phyloP scores from a whole-genome alignment of 2,329 filamentous ascomycete genomes.

The Paracoccidioides brasiliensis region DNA sequence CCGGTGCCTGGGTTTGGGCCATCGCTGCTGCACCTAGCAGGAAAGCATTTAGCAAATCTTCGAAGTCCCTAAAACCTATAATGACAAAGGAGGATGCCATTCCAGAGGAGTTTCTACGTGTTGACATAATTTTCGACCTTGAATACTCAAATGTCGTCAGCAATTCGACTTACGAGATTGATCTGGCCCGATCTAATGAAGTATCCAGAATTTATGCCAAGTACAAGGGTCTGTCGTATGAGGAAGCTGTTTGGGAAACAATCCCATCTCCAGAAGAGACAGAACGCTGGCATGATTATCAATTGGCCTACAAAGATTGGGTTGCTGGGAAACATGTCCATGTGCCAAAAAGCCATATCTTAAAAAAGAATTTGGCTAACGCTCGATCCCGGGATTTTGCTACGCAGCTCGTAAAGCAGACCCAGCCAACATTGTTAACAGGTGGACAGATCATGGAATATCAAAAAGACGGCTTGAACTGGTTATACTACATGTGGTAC shows the following conservation, averaged over 20 bases:
- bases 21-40: constrained; percentile 52
- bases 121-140: constrained; percentile 82
- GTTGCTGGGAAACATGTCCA: constrained; percentile 65
- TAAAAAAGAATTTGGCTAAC: constrained; percentile 56
- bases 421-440: constrained; percentile 60
- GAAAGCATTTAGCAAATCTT: constrained; percentile 60
- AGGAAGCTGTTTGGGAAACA: constrained; percentile 80
- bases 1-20: constrained; percentile 79
- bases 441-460: constrained; percentile 85
- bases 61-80: constrained; percentile 48
- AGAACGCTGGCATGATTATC: constrained; percentile 65
- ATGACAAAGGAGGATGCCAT: constrained; percentile 66
- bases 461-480: constrained; percentile 85
- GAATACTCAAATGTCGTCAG: constrained; percentile 49
- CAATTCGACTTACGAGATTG: constrained; percentile 51
- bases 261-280: constrained; percentile 52
- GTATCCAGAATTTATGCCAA: constrained; percentile 71
- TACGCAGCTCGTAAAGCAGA: constrained; percentile 49
- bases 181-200: constrained; percentile 57
- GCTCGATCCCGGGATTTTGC: constrained; percentile 55
- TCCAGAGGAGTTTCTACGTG: constrained; percentile 69
- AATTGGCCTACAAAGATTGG: constrained; percentile 74
- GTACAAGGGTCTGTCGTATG: constrained; percentile 82
- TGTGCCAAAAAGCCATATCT: constrained; percentile 38
- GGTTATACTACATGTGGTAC: constrained; percentile 86